phyloP scores from a whole-genome alignment of 345 rosid species.

The Conringia planisiliqua region DNA sequence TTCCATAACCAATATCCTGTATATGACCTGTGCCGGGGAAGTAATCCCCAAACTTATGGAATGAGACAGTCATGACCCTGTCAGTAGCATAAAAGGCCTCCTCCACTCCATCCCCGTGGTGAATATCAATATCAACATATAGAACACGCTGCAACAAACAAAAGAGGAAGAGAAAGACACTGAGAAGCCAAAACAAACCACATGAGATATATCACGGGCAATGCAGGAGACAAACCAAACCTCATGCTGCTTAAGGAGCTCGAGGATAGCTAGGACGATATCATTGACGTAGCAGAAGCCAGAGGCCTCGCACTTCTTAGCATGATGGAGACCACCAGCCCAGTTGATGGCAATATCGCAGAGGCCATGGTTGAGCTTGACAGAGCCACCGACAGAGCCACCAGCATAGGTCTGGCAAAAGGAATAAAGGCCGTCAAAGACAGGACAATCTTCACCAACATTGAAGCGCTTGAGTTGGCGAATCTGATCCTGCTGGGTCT shows the following conservation, averaged over 20 bases:
- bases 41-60: conserved; percentile 71
- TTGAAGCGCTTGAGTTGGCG: conserved; percentile 69
- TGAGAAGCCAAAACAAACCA: neutral
- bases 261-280: conserved; percentile 66
- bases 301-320: conserved; percentile 55
- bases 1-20: conserved; percentile 50
- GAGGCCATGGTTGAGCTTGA: conserved; percentile 57
- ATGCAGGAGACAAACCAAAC: conserved; percentile 41
- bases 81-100: conserved; percentile 76
- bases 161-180: neutral
- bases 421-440: conserved; percentile 68
- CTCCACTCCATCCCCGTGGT: conserved; percentile 71
- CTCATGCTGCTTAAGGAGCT: conserved; percentile 73
- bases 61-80: conserved; percentile 70
- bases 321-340: conserved; percentile 78
- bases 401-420: conserved; percentile 77
- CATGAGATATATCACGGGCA: neutral
- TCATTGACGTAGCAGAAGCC: conserved; percentile 65
- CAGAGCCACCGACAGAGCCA: conserved; percentile 68
- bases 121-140: conserved; percentile 68
- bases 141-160: conserved; percentile 52
- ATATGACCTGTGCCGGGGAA: conserved; percentile 65
- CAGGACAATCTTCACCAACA: conserved; percentile 76
- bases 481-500: conserved; percentile 68
- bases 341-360: conserved; percentile 64